These are phyloP conservation scores for Dryas alaskensis DNA, from an alignment of 306 rosid genomes.

Conservation along the genomic window DNA sequence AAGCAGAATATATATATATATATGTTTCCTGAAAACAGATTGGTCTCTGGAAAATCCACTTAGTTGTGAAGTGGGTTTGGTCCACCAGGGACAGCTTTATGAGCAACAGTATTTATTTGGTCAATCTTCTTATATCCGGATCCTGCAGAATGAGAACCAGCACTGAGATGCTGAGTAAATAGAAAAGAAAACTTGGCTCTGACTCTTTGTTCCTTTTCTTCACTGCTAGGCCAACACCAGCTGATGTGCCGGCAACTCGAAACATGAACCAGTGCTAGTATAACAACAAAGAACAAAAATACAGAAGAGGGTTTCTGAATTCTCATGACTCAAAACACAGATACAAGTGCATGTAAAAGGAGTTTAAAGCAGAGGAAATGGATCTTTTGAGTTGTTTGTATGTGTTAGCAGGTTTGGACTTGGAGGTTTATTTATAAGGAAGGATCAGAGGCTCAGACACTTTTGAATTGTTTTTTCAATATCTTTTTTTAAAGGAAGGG, in stretches of 20 bases:
- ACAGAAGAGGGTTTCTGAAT: conserved; percentile 26
- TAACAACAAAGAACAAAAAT: conserved; percentile 24
- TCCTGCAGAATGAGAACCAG: conserved; percentile 24
- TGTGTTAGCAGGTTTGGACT: conserved; percentile 15
- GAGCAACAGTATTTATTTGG: conserved; percentile 32
- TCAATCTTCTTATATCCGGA: conserved; percentile 16
- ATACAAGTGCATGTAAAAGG: conserved; percentile 1
- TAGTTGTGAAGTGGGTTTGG: conserved; percentile 78
- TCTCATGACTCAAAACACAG: conserved; percentile 38
- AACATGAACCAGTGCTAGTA: conserved; percentile 33
- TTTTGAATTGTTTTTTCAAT: not conserved
- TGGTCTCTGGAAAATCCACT: conserved; percentile 8
- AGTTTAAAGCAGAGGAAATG: not conserved
- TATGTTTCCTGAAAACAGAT: not conserved
- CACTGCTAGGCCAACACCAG: conserved; percentile 13
- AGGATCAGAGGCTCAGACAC: not conserved
- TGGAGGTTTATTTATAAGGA: conserved; percentile 1
- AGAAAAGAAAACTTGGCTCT: conserved; percentile 26
- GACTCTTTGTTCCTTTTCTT: conserved; percentile 30
- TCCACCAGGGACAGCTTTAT: conserved; percentile 53
- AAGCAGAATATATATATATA: not conserved
- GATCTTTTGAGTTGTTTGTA: not conserved
- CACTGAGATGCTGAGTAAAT: conserved; percentile 11
- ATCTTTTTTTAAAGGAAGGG: not conserved
- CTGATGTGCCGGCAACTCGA: conserved; percentile 39